Percentiles rank a stretch among this genome's conserved stretches.
Evolutionary conservation across 176 grass and related monocot species (phyloP).

Genomic region (Paspalum vaginatum): DNA sequence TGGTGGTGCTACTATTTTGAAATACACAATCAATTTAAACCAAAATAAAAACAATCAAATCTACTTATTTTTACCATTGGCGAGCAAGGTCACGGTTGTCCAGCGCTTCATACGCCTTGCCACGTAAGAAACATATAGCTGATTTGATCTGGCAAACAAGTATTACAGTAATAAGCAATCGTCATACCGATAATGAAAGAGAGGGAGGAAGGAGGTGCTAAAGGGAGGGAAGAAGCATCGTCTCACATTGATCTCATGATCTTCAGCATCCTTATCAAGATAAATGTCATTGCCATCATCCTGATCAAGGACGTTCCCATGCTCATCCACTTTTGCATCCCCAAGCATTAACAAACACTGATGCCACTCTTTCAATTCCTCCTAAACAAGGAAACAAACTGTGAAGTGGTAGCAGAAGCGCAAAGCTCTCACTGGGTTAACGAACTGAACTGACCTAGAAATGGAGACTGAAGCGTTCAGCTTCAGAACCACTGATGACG

Average conservation of each 20-base stretch:
- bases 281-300: conserved; percentile 80
- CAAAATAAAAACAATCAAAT: too few species aligned
- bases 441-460: neutral
- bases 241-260: conserved; percentile 87
- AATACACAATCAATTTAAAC: conserved; percentile 9
- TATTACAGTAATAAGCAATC: conserved; percentile 33
- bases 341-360: conserved; percentile 95
- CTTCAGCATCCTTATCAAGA: conserved; percentile 90
- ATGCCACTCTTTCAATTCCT: conserved; percentile 97
- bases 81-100: conserved; percentile 86
- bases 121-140: conserved; percentile 94
- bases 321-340: conserved; percentile 92
- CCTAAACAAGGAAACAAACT: conserved; percentile 47
- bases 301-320: conserved; percentile 81
- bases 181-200: neutral
- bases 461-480: neutral
- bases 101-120: conserved; percentile 94
- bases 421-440: neutral
- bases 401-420: conserved; percentile 5
- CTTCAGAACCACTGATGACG: neutral
- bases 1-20: neutral
- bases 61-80: conserved; percentile 61
- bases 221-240: neutral
- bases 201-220: neutral
- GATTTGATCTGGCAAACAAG: conserved; percentile 68